phyloP scores from a whole-genome alignment of 352 stramenopile species.

The Phytophthora fragariae region DNA sequence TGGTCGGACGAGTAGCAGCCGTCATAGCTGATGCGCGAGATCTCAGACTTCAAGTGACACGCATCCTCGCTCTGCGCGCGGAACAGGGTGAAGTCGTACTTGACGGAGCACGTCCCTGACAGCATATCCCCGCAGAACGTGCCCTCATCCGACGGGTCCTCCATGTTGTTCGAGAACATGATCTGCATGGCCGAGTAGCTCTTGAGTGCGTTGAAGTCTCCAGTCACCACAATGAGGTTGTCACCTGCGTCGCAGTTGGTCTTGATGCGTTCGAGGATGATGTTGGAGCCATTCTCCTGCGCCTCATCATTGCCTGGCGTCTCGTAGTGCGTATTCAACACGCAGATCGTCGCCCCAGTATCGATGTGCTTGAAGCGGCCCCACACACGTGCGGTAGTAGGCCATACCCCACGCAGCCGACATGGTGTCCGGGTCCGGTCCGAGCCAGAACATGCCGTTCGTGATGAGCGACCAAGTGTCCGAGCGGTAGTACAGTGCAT shows the following conservation, averaged over 20 bases:
- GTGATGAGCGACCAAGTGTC: constrained; percentile 65
- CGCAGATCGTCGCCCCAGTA: constrained; percentile 68
- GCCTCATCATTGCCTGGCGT: constrained; percentile 78
- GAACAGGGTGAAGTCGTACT: constrained; percentile 77
- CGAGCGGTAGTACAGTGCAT: constrained; percentile 73
- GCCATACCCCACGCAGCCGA: constrained; percentile 68
- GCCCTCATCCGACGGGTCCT: constrained; percentile 55
- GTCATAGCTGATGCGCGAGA: constrained; percentile 67
- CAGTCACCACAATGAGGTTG: constrained; percentile 68
- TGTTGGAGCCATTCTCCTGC: constrained; percentile 70
- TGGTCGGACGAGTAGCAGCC: constrained; percentile 85
- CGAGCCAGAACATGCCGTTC: constrained; percentile 79
- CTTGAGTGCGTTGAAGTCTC: constrained; percentile 77
- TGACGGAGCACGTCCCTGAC: constrained; percentile 60
- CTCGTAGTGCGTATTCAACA: constrained; percentile 88
- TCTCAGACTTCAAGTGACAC: constrained; percentile 63
- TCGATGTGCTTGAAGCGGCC: constrained; percentile 76
- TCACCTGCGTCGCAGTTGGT: constrained; percentile 60
- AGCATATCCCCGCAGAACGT: constrained; percentile 82
- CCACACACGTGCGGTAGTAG: constrained; percentile 80
- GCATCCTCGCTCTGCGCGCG: constrained; percentile 47
- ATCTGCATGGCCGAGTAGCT: constrained; percentile 74
- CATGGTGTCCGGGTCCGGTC: constrained; percentile 56
- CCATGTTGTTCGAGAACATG: constrained; percentile 55
- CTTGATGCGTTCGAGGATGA: constrained; percentile 65